Evolutionary conservation across 2,329 filamentous ascomycete genomes (phyloP), one percentile per base, ranked within the genome.

Genomic region (Chrysosporium keratinophilum): DNA sequence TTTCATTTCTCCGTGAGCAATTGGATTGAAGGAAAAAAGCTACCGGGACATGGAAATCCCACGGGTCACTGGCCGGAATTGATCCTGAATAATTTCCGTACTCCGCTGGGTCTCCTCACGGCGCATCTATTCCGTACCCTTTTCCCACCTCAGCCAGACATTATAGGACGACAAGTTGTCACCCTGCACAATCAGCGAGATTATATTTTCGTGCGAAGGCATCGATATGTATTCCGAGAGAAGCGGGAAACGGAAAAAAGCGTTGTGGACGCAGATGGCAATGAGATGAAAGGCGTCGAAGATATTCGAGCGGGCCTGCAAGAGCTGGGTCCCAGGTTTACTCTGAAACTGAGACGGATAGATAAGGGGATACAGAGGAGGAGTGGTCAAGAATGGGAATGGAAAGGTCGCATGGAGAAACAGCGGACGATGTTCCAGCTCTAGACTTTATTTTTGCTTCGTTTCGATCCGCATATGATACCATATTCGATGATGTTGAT

Each of bases 331-430:
- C 90, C 88, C 6, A 76, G 83, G 63, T 78, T 93, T 74, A 91
- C 87, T 1, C 71, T 97, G 59, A 97, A 97, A 75, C 72, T 98
- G 64, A 81, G 90, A 61, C 82, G 93, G 63, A 84, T 97, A 42
- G 91, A 97, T 67, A 90, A 89, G 71, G 91, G 90, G 0, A 86
- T 98, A 60, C 87, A 76, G 75, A 82, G 69, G 74, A 84, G 70
- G 45, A 83, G 81, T 69, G 88, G 88, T 37, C 80, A 88, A 61
- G 87, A 95, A 66, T 97, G 93, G 91, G 82, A 96, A 68, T 98
- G 93, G 93, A 94, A 95, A 74, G 85, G 87, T 10, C 83, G 83
- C 67, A 94, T 93, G 84, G 93, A 98, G 74, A 96, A 96, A 76
- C 78, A 87, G 65, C 79, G 93, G 64, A 97, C 91, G 61, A 84